phyloP scores from a whole-genome alignment of 2,329 filamentous ascomycete species.

The Zymoseptoria passerinii region DNA sequence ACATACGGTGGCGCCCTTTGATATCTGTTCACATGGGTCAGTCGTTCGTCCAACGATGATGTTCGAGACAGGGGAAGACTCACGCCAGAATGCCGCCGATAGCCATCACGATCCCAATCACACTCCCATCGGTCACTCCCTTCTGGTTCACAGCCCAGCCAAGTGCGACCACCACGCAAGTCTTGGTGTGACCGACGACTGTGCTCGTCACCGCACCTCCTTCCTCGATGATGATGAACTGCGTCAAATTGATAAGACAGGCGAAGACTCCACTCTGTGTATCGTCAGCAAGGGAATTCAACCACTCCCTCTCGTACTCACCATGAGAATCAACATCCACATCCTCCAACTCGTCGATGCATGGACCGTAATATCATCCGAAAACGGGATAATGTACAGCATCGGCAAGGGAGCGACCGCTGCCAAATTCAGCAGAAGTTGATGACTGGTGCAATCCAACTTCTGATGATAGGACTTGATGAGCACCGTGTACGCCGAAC shows the following conservation, averaged over 20 bases:
- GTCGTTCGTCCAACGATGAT: background rate
- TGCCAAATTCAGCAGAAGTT: conserved; percentile 61
- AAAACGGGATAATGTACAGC: conserved; percentile 57
- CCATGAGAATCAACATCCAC: conserved; percentile 47
- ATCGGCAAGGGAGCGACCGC: conserved; percentile 55
- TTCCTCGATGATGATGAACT: conserved; percentile 29
- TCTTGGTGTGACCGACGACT: conserved; percentile 31
- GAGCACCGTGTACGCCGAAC: conserved; percentile 61
- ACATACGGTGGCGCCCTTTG: background rate
- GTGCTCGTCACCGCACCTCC: conserved; percentile 29
- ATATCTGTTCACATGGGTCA: no score
- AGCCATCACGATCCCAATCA: conserved; percentile 25
- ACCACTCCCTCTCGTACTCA: conserved; percentile 27
- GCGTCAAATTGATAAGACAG: conserved; percentile 50
- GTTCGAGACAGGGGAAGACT: conserved; percentile 9
- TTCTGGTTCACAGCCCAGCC: conserved; percentile 25
- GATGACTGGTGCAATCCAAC: conserved; percentile 59
- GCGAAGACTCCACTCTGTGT: conserved; percentile 55
- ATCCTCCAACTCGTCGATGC: conserved; percentile 36
- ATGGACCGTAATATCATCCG: conserved; percentile 55
- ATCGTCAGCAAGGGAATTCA: conserved; percentile 1
- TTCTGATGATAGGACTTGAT: conserved; percentile 58
- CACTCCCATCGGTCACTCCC: conserved; percentile 20
- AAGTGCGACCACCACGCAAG: conserved; percentile 26
- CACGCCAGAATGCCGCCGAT: conserved; percentile 28